A percentile compares a stretch with the other conserved stretches of the same genome.
Conservation (phyloP, 345 rosid genomes). For the Eucalyptus melliodora region DNA sequence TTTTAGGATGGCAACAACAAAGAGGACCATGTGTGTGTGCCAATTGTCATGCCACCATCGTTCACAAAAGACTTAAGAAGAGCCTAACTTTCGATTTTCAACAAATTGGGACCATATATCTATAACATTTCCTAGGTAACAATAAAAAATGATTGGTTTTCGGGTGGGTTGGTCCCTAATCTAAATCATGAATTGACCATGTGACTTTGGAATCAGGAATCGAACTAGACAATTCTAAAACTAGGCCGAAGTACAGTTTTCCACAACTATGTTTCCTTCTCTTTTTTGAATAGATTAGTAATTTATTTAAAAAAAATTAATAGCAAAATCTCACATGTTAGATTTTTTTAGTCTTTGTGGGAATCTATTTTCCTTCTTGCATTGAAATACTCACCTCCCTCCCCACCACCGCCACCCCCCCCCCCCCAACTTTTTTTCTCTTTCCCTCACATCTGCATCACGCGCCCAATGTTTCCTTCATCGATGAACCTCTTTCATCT, state of each 20-base stretch:
- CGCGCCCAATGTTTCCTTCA: too few relatives aligned
- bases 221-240: background rate
- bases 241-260: accelerated
- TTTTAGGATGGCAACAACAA: background rate
- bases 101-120: background rate
- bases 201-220: background rate
- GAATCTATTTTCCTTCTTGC: background rate
- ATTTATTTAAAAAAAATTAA: too few relatives aligned
- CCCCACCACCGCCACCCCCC: accelerated
- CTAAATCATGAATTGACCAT: background rate
- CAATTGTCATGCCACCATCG: background rate
- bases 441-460: too few relatives aligned
- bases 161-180: background rate
- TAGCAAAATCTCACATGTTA: background rate
- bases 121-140: background rate
- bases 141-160: background rate
- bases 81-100: background rate
- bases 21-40: background rate
- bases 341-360: background rate
- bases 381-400: too few relatives aligned
- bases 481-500: too few relatives aligned
- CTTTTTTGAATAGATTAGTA: background rate
- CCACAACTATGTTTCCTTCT: background rate
- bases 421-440: too few relatives aligned
- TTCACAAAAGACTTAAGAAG: background rate